Conservation (phyloP, 495 filamentous ascomycete species). For the Penicillium verhagenii region DNA sequence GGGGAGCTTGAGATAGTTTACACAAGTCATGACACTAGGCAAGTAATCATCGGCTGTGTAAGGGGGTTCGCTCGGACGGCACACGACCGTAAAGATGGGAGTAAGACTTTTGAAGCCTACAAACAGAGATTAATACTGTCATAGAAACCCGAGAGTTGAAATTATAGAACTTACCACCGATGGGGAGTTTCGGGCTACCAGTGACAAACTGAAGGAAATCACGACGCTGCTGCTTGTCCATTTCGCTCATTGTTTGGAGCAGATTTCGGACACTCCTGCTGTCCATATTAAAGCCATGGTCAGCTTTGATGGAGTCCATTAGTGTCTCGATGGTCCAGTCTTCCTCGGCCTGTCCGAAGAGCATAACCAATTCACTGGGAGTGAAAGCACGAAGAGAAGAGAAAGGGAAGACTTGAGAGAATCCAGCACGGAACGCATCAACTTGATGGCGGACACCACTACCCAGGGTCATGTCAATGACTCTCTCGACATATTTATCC, state of each 20-base stretch:
- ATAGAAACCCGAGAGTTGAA: constrained; percentile 5
- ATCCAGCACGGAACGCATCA: constrained; percentile 86
- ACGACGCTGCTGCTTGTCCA: constrained; percentile 70
- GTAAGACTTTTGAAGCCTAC: constrained; percentile 94
- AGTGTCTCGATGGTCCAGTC: constrained; percentile 98
- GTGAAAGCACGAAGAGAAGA: constrained; percentile 91
- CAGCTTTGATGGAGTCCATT: constrained; percentile 99
- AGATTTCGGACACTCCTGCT: constrained; percentile 95
- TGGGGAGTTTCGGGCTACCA: constrained; percentile 96
- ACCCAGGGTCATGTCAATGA: constrained; percentile 89
- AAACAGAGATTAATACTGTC: background rate
- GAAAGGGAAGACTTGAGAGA: constrained; percentile 96
- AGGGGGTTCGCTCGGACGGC: constrained; percentile 93
- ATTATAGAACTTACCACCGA: constrained; percentile 70
- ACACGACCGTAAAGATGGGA: constrained; percentile 98
- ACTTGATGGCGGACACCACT: constrained; percentile 84
- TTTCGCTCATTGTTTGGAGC: constrained; percentile 92
- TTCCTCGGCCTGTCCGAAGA: constrained; percentile 92
- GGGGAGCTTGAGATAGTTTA: constrained; percentile 98
- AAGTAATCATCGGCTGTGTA: constrained; percentile 96
- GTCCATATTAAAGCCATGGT: constrained; percentile 99
- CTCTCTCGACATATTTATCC: constrained; percentile 78
- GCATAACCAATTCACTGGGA: constrained; percentile 91
- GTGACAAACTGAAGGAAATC: constrained; percentile 99
- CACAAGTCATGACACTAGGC: constrained; percentile 98